Base-by-base conservation (phyloP, 2,329 filamentous ascomycete genomes). In the Penicillium sp. region DNA sequence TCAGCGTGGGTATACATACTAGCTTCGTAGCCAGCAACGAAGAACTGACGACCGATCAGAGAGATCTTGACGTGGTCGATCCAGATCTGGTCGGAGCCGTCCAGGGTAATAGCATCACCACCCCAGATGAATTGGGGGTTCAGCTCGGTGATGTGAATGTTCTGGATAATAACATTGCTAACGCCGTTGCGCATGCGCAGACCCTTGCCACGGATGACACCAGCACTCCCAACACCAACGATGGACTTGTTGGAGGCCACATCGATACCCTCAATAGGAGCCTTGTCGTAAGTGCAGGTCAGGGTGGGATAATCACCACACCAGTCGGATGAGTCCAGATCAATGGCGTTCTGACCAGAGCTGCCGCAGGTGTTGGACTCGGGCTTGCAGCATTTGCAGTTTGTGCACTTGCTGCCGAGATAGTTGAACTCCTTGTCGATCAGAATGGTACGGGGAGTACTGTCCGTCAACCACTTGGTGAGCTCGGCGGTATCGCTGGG, bases 111-210 rank as follows among this genome's bases (percentile, higher is more conserved):
- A 29, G 77, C 80, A 68, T 84, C 81, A 47, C 80, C 81, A 49
- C 81, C 81, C 81, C 80, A 84, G 57, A 84, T 79, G 57, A 80
- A 80, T 63, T 79, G 62, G 2, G 80, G 80, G 71, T 84, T 84
- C 23, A 74, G 53, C 32, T 70, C 70, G 36, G 79, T 81, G 62
- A 83, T 77, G 56, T 78, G 73, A 46, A 83, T 70, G 68, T 84
- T 84, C 52, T 82, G 83, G 61, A 84, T 78, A 61, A 85, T 84
- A 66, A 86, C 70, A 67, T 85, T 83, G 62, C 69, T 76, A 7
- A 71, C 74, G 41, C 68, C 69, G 42, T 60, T 64, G 37, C 68
- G 64, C 21, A 80, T 68, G 29, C 78, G 76, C 23, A 83, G 66
- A 52, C 81, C 81, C 72, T 82, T 83, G 62, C 81, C 81, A 58